Evolutionary conservation across 331 rosid genomes (phyloP), one percentile per base, ranked within the genome.

Genomic region (Quercus lobata): DNA sequence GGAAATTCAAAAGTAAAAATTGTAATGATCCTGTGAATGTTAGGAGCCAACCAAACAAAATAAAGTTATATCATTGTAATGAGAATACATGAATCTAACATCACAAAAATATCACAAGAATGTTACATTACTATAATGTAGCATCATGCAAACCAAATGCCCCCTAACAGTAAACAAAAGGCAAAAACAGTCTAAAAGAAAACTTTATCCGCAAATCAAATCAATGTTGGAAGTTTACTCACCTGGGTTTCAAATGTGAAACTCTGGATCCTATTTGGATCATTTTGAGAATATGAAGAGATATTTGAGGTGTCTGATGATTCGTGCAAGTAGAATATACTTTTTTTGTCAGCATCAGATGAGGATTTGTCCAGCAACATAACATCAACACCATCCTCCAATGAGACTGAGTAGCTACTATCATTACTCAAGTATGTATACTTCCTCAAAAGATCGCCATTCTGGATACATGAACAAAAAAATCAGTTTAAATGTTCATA

Each of bases 201-300:
- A 68, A 35, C 11, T 19, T 60, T 35, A 34, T 19, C 11, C 2
- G 2, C 37, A 35, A 14, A 27, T 30, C 44, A 74, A 37, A 49
- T 58, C 57, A 18, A 53, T 80, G 27, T 46, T 46, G 58, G 84
- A 70, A 61, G 54, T 60, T 61, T 46, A 79, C 71, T 71, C 80
- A 93, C 99, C 97, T 93, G 99, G 68, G 97, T 90, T 86, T 96
- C 99, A 83, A 96, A 92, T 57, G 96, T 88, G 94, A 96, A 93
- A 88, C 98, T 96, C 30, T 83, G 94, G 70, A 86, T 76, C 76
- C 15, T 80, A 79, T 86, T 82, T 83, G 84, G 84, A 79, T 80
- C 91, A 69, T 84, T 73, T 81, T 88, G 82, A 73, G 85, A 79
- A 85, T 81, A 41, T 9, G 73, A 74, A 57, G 78, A 80, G 18